These are phyloP conservation scores for Vigna mungo DNA, from an alignment of 306 rosid species.

Conservation along the genomic window DNA sequence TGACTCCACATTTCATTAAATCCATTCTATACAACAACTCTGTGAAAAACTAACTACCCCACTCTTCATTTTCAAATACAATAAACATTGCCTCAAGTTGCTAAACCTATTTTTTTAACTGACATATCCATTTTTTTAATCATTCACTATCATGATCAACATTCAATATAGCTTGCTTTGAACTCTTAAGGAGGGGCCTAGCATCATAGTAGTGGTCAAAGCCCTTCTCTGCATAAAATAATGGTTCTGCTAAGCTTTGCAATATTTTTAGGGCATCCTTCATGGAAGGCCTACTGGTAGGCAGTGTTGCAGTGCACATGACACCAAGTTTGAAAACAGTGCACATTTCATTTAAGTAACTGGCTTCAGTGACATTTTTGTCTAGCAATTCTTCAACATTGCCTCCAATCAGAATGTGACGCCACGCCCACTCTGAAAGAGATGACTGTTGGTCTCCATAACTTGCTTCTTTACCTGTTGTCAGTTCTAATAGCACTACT, in stretches of 20 bases:
- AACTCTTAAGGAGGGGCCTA: slow-evolving; percentile 44
- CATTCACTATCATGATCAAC: slow-evolving; percentile 2
- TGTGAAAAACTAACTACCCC: background rate
- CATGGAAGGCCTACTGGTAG: slow-evolving; percentile 51
- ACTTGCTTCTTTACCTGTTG: slow-evolving; percentile 49
- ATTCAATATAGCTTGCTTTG: slow-evolving; percentile 31
- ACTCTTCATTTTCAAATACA: background rate
- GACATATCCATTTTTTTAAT: background rate
- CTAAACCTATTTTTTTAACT: slow-evolving; percentile 1
- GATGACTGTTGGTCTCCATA: slow-evolving; percentile 48
- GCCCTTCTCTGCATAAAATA: slow-evolving; percentile 26
- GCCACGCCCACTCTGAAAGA: slow-evolving; percentile 49
- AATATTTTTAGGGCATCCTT: slow-evolving; percentile 43
- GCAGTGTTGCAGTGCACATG: slow-evolving; percentile 47
- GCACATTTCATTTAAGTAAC: slow-evolving; percentile 42
- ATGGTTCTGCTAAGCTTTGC: slow-evolving; percentile 31
- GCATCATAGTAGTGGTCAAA: slow-evolving; percentile 39
- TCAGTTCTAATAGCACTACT: slow-evolving; percentile 59
- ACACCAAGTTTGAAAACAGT: slow-evolving; percentile 48
- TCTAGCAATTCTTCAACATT: slow-evolving; percentile 47
- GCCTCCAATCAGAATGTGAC: slow-evolving; percentile 45
- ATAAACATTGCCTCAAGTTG: slow-evolving; percentile 38
- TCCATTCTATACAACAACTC: background rate
- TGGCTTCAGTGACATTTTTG: slow-evolving; percentile 37
- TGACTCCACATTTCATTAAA: no score